phyloP scores from a whole-genome alignment of 192 early-diverging fungal genomes.

The Umbelopsis sp. region DNA sequence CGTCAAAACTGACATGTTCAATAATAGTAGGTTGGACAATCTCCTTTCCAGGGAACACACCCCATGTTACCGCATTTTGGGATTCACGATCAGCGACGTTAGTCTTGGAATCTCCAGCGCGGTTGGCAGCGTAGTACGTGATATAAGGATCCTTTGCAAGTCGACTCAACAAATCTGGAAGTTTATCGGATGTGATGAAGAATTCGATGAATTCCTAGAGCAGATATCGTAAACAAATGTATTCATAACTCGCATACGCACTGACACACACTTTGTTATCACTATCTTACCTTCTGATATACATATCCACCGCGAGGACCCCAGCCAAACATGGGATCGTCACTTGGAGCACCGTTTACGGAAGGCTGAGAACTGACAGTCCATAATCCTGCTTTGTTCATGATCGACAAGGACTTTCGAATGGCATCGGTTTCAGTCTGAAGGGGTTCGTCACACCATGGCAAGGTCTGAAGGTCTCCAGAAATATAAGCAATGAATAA shows the following conservation, averaged over 20 bases:
- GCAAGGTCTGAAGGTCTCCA: slow-evolving; percentile 60
- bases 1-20: slow-evolving; percentile 70
- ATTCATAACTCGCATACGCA: too few relatives aligned
- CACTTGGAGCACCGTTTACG: slow-evolving; percentile 71
- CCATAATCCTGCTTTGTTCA: slow-evolving; percentile 70
- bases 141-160: slow-evolving; percentile 64
- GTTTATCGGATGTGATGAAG: slow-evolving; percentile 65
- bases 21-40: slow-evolving; percentile 88
- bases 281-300: slow-evolving; percentile 67
- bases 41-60: slow-evolving; percentile 88
- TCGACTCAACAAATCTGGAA: slow-evolving; percentile 54
- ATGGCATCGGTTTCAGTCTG: slow-evolving; percentile 69
- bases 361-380: slow-evolving; percentile 85
- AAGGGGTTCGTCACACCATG: slow-evolving; percentile 69
- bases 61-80: slow-evolving; percentile 87
- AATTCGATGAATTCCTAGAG: slow-evolving; percentile 74
- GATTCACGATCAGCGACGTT: slow-evolving; percentile 60
- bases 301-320: slow-evolving; percentile 83
- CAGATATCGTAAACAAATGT: not conserved
- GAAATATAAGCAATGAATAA: slow-evolving; percentile 71
- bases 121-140: slow-evolving; percentile 91
- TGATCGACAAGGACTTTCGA: slow-evolving; percentile 49
- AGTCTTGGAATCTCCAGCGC: slow-evolving; percentile 66
- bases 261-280: slow-evolving; percentile 15
- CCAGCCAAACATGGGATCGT: slow-evolving; percentile 76